phyloP scores from a whole-genome alignment of 805 yeast species.

The Nakazawaea anatomiae region DNA sequence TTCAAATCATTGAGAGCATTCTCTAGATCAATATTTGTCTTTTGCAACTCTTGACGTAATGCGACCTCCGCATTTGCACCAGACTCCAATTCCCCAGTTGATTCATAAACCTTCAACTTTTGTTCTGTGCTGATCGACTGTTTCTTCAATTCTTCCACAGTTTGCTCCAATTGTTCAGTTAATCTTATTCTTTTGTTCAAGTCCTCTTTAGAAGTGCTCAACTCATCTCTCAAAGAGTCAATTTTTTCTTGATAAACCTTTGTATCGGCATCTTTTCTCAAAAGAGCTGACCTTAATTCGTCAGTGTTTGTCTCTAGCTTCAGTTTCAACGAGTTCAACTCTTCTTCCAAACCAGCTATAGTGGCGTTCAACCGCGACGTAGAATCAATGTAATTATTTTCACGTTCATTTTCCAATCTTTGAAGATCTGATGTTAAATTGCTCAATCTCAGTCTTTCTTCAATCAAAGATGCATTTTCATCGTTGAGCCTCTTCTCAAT shows the following conservation, averaged over 20 bases:
- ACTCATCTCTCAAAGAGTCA: slow-evolving; percentile 43
- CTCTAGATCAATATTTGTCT: slow-evolving; percentile 30
- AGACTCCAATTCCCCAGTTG: slow-evolving; percentile 13
- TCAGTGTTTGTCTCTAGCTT: slow-evolving; percentile 39
- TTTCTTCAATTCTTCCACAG: slow-evolving; percentile 28
- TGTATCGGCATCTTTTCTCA: slow-evolving; percentile 51
- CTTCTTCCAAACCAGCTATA: slow-evolving; percentile 42
- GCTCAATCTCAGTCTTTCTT: slow-evolving; percentile 56
- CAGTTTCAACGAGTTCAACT: slow-evolving; percentile 36
- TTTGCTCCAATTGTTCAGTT: slow-evolving; percentile 32
- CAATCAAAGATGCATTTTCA: slow-evolving; percentile 46
- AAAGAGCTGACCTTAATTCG: slow-evolving; percentile 47
- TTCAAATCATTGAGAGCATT: slow-evolving; percentile 49
- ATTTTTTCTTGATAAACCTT: slow-evolving; percentile 55
- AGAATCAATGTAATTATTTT: slow-evolving; percentile 41
- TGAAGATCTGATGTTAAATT: slow-evolving; percentile 57
- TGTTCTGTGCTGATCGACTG: slow-evolving; percentile 21
- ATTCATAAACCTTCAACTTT: slow-evolving; percentile 24
- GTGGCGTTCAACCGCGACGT: slow-evolving; percentile 43
- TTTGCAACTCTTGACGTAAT: slow-evolving; percentile 13
- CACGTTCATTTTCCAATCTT: slow-evolving; percentile 55
- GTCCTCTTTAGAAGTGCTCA: slow-evolving; percentile 34
- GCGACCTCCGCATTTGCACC: slow-evolving; percentile 21
- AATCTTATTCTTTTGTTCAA: slow-evolving; percentile 33
- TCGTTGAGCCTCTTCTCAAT: slow-evolving; percentile 43